Base-by-base conservation (phyloP, 2,329 filamentous ascomycete species). In the Aspergillus ruber region DNA sequence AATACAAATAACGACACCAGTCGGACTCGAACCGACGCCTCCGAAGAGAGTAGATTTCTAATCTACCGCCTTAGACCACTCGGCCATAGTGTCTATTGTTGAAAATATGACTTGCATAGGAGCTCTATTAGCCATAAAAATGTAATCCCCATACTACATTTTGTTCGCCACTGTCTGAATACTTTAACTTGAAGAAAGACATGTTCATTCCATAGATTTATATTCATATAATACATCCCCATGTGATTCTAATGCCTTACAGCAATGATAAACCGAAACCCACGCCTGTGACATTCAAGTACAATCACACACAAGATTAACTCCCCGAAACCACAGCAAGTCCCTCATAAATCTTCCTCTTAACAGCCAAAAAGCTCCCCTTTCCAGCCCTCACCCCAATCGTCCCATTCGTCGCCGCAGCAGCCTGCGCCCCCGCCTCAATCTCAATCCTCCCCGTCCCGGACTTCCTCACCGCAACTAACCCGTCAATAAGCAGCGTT, bases 261-360 rank as follows among this genome's bases (percentile, higher is more conserved):
- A 45, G 17, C 39, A 12, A 25, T 12, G 20, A 40, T 23, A 27
- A 1, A 15, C 68, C 66, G 88, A 43, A 80, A 40, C 86, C 88
- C 15, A 23, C 21, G 17, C 20, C 9, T 21, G 42, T 38, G 23
- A n/a, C 17, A 25, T 10, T n/a, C 13, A 38, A 47, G 25, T 23
- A 17, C 10, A 17, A 21, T 25, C 17, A 18, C 20, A 25, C 20
- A 46, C 29, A 23, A 42, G 6, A 9, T 68, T 66, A 88, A 43
- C 78, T 80, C 41, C 87, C 88, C 13, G 86, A 85, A 55, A 98
- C 90, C 50, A 97, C 88, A 29, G 93, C 93, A 64, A 98, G 70
- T 7, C 89, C 90, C 57, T 95, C 88, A 66, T 98, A 98, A 55
- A 98, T 94, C 69, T 88, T 90, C 69, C 77, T 84, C 72, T 88